Conservation (phyloP, 1,284 basidiomycete species). For the Cutaneotrichosporon arboriforme region DNA sequence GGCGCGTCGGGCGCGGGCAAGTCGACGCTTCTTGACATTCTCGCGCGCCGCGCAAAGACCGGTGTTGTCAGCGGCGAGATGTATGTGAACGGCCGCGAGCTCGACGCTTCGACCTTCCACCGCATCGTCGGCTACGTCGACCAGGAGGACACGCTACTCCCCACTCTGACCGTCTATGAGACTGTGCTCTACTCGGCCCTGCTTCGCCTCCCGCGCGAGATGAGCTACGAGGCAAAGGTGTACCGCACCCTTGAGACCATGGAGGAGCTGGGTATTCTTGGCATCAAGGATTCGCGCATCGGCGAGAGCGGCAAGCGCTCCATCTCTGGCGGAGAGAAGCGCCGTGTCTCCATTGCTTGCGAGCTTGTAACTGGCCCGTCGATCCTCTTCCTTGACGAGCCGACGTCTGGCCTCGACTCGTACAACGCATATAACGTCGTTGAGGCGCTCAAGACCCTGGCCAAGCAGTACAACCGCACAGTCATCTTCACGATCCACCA, state of each 20-base stretch:
- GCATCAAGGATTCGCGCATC: slow-evolving; percentile 83
- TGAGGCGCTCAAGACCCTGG: slow-evolving; percentile 77
- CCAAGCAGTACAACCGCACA: slow-evolving; percentile 75
- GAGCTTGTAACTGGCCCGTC: slow-evolving; percentile 94
- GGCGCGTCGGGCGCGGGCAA: slow-evolving; percentile 95
- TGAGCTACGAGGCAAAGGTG: slow-evolving; percentile 90
- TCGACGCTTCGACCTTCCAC: slow-evolving; percentile 70
- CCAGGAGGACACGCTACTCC: slow-evolving; percentile 95
- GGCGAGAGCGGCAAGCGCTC: slow-evolving; percentile 73
- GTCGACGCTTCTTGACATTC: slow-evolving; percentile 90
- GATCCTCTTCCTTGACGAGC: slow-evolving; percentile 93
- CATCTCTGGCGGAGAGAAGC: slow-evolving; percentile 93
- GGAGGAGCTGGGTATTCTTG: slow-evolving; percentile 87
- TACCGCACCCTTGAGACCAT: slow-evolving; percentile 91
- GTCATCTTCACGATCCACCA: slow-evolving; percentile 98
- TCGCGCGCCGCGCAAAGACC: slow-evolving; percentile 81
- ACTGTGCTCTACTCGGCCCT: slow-evolving; percentile 91
- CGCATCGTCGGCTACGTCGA: slow-evolving; percentile 83
- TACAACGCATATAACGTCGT: slow-evolving; percentile 95
- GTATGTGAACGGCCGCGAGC: slow-evolving; percentile 77
- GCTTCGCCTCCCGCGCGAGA: slow-evolving; percentile 81
- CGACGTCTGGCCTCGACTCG: slow-evolving; percentile 88
- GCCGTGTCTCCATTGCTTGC: slow-evolving; percentile 94
- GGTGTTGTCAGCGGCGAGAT: slow-evolving; percentile 70
- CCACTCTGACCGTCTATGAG: slow-evolving; percentile 94